Evolutionary conservation across 768 basidiomycete genomes (phyloP).

Genomic region (Termitomyces sp.): DNA sequence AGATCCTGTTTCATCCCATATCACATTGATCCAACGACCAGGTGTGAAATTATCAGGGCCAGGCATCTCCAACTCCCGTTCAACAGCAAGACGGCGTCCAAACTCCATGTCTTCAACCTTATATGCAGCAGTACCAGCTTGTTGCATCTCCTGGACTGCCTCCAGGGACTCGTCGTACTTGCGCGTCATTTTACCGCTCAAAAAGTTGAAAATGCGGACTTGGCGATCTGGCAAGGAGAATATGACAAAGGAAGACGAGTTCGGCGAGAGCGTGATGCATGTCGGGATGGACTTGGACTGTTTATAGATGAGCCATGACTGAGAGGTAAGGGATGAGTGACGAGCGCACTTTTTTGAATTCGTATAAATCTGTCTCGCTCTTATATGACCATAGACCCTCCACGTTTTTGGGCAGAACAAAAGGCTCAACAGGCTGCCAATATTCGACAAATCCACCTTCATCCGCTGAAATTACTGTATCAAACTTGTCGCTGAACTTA

Average conservation of each 20-base stretch:
- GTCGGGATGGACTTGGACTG: slow-evolving; percentile 92
- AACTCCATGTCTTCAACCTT: slow-evolving; percentile 99
- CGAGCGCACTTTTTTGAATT: slow-evolving; percentile 86
- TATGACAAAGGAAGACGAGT: slow-evolving; percentile 86
- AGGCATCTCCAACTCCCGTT: slow-evolving; percentile 85
- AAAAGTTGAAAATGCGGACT: slow-evolving; percentile 90
- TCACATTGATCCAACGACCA: slow-evolving; percentile 80
- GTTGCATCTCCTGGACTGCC: slow-evolving; percentile 98
- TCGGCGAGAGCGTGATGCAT: slow-evolving; percentile 88
- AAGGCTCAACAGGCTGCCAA: slow-evolving; percentile 91
- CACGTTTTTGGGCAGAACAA: slow-evolving; percentile 75
- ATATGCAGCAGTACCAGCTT: slow-evolving; percentile 90
- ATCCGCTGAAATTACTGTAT: slow-evolving; percentile 92
- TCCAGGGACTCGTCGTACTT: slow-evolving; percentile 93
- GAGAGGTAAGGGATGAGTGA: not conserved
- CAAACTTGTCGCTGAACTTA: slow-evolving; percentile 88
- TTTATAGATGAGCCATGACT: not conserved
- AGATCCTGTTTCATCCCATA: slow-evolving; percentile 98
- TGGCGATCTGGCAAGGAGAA: slow-evolving; percentile 93
- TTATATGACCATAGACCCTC: slow-evolving; percentile 88
- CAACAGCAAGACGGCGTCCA: slow-evolving; percentile 89
- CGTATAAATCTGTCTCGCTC: slow-evolving; percentile 89
- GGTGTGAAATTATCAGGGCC: slow-evolving; percentile 70
- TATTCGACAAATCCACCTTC: slow-evolving; percentile 95
- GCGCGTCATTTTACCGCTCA: slow-evolving; percentile 83